Evolutionary conservation across 2,329 filamentous ascomycete genomes (phyloP), one percentile per base, ranked within the genome.

Genomic region (Ophiostoma montium): DNA sequence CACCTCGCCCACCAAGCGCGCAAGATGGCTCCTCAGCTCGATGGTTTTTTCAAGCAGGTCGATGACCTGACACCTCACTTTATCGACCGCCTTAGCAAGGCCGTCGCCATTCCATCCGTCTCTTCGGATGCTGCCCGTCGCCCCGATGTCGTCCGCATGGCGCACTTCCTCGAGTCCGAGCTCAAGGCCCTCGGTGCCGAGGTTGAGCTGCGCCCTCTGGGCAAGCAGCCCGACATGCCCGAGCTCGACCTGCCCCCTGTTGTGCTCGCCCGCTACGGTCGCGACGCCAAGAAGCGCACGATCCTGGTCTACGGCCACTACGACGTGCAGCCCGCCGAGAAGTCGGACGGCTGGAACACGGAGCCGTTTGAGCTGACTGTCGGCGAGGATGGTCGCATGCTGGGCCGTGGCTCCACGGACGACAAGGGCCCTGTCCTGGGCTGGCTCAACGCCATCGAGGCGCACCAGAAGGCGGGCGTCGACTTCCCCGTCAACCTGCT

Each of bases 271-370:
- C 83, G 92, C 57, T 96, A 96, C 65, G 89, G 92, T 57, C 86
- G 79, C 65, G 89, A 96, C 65, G 82, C 84, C 67, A 86, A 78
- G 66, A 98, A 96, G 78, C 80, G 86, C 53, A 96, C 89, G 33
- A 92, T 98, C 57, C 75, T 98, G 54, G 87, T 98, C 43, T 98
- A 98, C 63, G 92, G 92, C 44, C 92, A 98, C 72, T 98, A 98
- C 70, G 92, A 98, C 64, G 92, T 98, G 33, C 92, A 98, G 70
- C 92, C 92, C 23, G 92, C 92, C 32, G 77, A 89, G 62, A 85
- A 85, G 71, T 86, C 84, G 57, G 92, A 98, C 60, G 92, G 92
- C 56, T 98, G 92, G 92, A 81, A 83, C 48, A 95, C 90, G 3
- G 86, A 96, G 65, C 92, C 92, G 6, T 98, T 96, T 66, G 80